Base-by-base conservation (phyloP, 768 basidiomycete species). In the Tricholoma saponaceum region DNA sequence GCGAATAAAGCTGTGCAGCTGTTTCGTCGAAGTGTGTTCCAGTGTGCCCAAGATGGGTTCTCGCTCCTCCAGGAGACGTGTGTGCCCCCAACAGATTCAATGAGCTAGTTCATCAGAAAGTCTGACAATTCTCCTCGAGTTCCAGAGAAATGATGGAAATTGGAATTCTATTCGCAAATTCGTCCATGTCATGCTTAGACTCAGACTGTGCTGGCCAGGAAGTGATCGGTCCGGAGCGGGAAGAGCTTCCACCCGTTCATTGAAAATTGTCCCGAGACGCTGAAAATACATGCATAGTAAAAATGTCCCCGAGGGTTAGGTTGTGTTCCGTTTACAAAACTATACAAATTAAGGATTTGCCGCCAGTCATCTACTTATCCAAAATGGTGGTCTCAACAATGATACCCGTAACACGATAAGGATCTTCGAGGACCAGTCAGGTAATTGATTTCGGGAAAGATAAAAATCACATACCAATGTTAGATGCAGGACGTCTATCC, bases 401-500 rank as follows among this genome's bases (percentile, higher is more conserved):
- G 71, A 91, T 92, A 66, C 81, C 72, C 25, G 93, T 96, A 60
- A 99, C 96, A 59, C 91, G 90, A 75, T 99, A 99, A 28, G 97
- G 93, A 74, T 98, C 92, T 93, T 62, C 39, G 60, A 57, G 50
- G 43, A 43, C 18, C 0, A 14, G 8, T 50, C 25, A 50, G 37
- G 51, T 32, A 39, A 60, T 51, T 58, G 60, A 49, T 51, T 25
- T 62, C 18, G 16, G 3, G 35, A 8, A 28, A 39, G 33, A 20
- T 60, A 13, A 51, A n/a, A 44, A 52, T 37, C n/a, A 73, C 85
- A 44, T 74, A 92, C 91, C 96, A 62, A 97, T 91, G 82, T 99
- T 99, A 71, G 95, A 97, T 57, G 96, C 96, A 25, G 97, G 97
- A 61, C 96, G 92, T 62, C 96, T 84, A 77, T 97, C 95, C 71